Evolutionary conservation across 2,329 filamentous ascomycete genomes (phyloP).

Genomic region (Xylaria sp.): DNA sequence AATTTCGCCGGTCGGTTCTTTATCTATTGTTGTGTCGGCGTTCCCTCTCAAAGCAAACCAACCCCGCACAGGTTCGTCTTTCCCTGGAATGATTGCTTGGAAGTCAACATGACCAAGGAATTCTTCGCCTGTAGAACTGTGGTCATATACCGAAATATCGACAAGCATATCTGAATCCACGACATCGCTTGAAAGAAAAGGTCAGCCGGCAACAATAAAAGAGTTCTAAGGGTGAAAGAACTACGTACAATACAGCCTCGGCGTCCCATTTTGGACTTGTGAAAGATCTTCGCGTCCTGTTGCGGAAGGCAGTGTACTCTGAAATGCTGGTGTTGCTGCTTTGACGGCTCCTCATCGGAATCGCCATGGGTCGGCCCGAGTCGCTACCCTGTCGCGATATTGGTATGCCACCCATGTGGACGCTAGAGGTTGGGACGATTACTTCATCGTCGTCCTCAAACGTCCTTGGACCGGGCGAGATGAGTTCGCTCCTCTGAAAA

Average conservation of each 20-base stretch:
- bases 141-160: constrained; percentile 93
- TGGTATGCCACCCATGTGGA: constrained; percentile 57
- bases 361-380: constrained; percentile 84
- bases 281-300: constrained; percentile 63
- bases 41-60: constrained; percentile 86
- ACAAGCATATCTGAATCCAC: constrained; percentile 89
- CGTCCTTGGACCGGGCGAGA: constrained; percentile 80
- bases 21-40: constrained; percentile 71
- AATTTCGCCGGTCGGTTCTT: constrained; percentile 83
- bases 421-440: constrained; percentile 52
- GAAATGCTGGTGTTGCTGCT: constrained; percentile 90
- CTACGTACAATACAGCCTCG: constrained; percentile 87
- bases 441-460: constrained; percentile 66
- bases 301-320: constrained; percentile 66
- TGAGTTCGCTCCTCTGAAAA: constrained; percentile 95
- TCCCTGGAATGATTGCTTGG: constrained; percentile 67
- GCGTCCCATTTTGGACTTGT: constrained; percentile 96
- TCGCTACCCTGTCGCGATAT: constrained; percentile 79
- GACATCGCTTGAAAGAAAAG: constrained; percentile 71
- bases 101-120: constrained; percentile 92
- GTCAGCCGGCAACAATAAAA: constrained; percentile 20
- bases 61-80: constrained; percentile 73
- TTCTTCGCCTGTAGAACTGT: constrained; percentile 76
- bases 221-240: background rate
- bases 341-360: constrained; percentile 95